Evolutionary conservation across 371 early-diverging fungal species (phyloP).

Genomic region (Zopfochytrium polystomum): DNA sequence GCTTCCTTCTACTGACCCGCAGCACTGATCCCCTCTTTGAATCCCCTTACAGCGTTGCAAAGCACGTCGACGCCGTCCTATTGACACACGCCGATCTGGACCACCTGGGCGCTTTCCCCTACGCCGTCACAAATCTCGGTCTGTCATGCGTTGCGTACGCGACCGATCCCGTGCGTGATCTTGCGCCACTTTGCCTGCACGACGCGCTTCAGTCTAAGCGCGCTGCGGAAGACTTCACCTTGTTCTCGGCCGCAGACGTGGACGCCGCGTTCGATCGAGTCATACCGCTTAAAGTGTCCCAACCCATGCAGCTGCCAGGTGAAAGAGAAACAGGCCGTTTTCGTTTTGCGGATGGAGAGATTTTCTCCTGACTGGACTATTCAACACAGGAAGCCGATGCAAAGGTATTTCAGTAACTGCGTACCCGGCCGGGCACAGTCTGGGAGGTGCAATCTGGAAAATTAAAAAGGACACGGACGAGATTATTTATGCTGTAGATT

Average conservation of each 20-base stretch:
- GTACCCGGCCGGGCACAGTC: slow-evolving; percentile 91
- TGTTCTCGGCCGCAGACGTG: slow-evolving; percentile 72
- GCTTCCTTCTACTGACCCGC: neutral
- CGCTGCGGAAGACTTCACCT: slow-evolving; percentile 65
- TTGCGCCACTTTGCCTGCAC: slow-evolving; percentile 86
- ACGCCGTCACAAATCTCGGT: slow-evolving; percentile 75
- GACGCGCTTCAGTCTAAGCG: slow-evolving; percentile 71
- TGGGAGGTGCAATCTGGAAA: slow-evolving; percentile 98
- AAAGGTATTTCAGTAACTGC: slow-evolving; percentile 88
- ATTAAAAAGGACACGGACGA: slow-evolving; percentile 91
- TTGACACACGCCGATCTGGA: slow-evolving; percentile 85
- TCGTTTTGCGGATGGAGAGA: too few species aligned
- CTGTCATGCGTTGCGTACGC: slow-evolving; percentile 88
- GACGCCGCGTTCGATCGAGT: slow-evolving; percentile 83
- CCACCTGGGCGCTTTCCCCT: slow-evolving; percentile 88
- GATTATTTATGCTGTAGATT: slow-evolving; percentile 93
- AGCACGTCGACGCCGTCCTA: slow-evolving; percentile 89
- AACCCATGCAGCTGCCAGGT: slow-evolving; percentile 75
- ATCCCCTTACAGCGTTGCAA: slow-evolving; percentile 64
- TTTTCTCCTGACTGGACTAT: slow-evolving; percentile 1
- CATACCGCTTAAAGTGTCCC: slow-evolving; percentile 83
- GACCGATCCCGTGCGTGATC: slow-evolving; percentile 89
- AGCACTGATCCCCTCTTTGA: neutral
- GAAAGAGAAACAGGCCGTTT: too few species aligned
- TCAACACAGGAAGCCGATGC: slow-evolving; percentile 17